Evolutionary conservation across 163 green algal species (phyloP).

Genomic region (Trebouxiophyceae sp.): DNA sequence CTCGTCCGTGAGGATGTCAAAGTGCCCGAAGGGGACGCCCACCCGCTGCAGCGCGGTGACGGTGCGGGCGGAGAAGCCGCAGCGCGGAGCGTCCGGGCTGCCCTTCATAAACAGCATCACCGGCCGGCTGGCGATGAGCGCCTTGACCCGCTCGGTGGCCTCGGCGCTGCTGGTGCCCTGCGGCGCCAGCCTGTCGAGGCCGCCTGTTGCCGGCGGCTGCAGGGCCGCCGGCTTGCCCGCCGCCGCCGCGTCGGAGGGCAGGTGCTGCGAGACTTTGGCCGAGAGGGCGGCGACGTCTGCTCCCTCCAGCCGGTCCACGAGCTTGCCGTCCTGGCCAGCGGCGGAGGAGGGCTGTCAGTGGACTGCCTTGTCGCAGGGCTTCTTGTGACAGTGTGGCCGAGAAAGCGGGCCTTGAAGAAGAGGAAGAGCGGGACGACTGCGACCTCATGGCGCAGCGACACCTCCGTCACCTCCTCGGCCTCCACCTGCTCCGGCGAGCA

Average conservation of each 20-base stretch:
- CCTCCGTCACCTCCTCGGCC: constrained; percentile 39
- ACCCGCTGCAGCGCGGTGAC: constrained; percentile 47
- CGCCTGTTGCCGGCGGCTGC: too few relatives aligned
- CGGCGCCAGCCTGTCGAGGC: too few relatives aligned
- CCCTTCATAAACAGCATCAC: constrained; percentile 97
- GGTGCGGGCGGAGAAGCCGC: constrained; percentile 69
- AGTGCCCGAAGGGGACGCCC: constrained; percentile 37
- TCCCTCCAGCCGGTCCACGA: constrained; percentile 67
- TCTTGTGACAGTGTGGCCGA: neutral
- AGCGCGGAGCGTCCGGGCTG: constrained; percentile 44
- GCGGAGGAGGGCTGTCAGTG: neutral
- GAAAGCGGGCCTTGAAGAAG: constrained; percentile 38
- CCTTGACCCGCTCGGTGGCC: constrained; percentile 2
- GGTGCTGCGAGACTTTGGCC: constrained; percentile 30
- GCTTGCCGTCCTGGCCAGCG: constrained; percentile 36
- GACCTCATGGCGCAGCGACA: constrained; percentile 47
- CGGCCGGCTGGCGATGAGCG: constrained; percentile 10
- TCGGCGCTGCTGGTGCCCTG: neutral
- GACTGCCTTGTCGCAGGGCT: too few relatives aligned
- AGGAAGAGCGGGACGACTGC: constrained; percentile 61
- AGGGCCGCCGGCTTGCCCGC: neutral
- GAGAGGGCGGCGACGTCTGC: constrained; percentile 58
- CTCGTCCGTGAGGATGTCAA: constrained; percentile 64
- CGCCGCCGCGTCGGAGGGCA: constrained; percentile 3
- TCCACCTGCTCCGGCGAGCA: constrained; percentile 33